Base-by-base conservation (phyloP, 2,329 filamentous ascomycete species). In the Venturia nashicola region DNA sequence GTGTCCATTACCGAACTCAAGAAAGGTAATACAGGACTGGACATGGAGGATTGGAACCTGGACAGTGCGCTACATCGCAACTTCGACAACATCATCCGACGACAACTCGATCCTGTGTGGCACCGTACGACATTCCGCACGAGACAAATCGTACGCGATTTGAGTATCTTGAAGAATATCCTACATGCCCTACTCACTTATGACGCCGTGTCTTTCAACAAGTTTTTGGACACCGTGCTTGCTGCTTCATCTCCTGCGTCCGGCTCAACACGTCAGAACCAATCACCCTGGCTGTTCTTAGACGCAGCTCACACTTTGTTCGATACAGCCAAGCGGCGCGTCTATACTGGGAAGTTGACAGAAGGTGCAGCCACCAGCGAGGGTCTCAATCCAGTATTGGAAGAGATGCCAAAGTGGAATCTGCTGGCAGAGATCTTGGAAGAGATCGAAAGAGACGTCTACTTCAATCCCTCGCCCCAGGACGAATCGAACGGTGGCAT, bases 71-170 rank as follows among this genome's bases (percentile, higher is more conserved):
- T 97, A 66, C 88, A 97, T 68, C 90, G 88, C 71, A 96, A 91
- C 70, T 99, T 99, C 73, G 94, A 97, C 73, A 80, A 89, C 65
- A 88, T 92, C 63, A 86, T 99, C 62, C 84, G 93, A 66, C 84
- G 92, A 65, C 94, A 99, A 74, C 79, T 99, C n/a, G 92, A 97
- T 71, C 92, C 93, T 4, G 92, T 97, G 65, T 99, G 94, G 94
- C 94, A 99, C 77, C 86, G 94, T 62, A 89, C 96, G 61, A 97
- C 89, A 73, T 96, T 90, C 82, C 91, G 94, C 75, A 97, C 93
- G 1, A 90, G 89, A 70, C 92, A 97, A 75, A 96, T 99, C 68
- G 93, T 96, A 64, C 88, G 86, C 70, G 94, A 97, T 72, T 75
- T 99, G 68, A 88, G 87, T 0, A 86, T 96, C 20, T 80, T 99